Evolutionary conservation across 106 monocot species (phyloP).

Genomic region (Acanthochlamys bracteata): DNA sequence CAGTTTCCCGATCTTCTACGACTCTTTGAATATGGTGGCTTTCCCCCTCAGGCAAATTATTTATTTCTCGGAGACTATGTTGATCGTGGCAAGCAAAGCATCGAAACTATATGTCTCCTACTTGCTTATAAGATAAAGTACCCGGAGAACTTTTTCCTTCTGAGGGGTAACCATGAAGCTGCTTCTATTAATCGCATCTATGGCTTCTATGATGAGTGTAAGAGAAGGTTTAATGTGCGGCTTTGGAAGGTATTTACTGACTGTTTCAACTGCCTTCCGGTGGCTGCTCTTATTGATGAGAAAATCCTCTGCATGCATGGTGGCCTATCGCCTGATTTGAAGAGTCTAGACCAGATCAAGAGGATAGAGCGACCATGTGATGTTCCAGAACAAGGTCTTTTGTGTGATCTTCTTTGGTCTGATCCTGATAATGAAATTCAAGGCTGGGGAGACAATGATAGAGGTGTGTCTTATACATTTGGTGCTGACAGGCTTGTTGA

Average conservation of each 20-base stretch:
- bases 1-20: constrained; percentile 17
- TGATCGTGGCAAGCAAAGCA: constrained; percentile 15
- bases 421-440: constrained; percentile 14
- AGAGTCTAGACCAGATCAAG: constrained; percentile 13
- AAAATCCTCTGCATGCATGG: constrained; percentile 20
- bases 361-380: constrained; percentile 11
- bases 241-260: constrained; percentile 17
- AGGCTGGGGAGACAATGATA: constrained; percentile 16
- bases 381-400: constrained; percentile 17
- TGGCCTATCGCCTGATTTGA: constrained; percentile 13
- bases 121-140: constrained; percentile 17
- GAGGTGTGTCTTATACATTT: constrained; percentile 16
- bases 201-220: constrained; percentile 17
- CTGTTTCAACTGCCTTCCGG: constrained; percentile 17
- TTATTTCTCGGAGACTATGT: constrained; percentile 17
- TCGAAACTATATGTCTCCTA: constrained; percentile 15
- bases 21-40: constrained; percentile 16
- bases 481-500: constrained; percentile 13
- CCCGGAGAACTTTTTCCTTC: constrained; percentile 12
- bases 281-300: constrained; percentile 19
- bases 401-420: constrained; percentile 14
- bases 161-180: constrained; percentile 14
- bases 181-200: constrained; percentile 18
- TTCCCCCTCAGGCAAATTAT: constrained; percentile 13
- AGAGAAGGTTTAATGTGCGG: constrained; percentile 17